These are phyloP conservation scores for Plantago coronopus DNA, from an alignment of 305 asterid species.

Conservation along the genomic window DNA sequence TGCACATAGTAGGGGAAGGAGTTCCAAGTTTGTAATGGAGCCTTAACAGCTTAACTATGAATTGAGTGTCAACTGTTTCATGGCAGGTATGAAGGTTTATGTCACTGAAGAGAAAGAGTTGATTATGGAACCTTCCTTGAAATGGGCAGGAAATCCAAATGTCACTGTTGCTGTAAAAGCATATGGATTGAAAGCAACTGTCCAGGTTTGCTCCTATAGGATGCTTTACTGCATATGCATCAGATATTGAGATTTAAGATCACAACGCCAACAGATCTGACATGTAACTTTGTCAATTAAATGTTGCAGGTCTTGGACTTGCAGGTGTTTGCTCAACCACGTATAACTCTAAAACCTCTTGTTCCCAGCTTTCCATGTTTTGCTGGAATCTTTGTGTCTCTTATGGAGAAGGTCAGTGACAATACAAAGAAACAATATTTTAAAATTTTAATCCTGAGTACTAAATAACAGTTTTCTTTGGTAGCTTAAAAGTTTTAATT, in stretches of 20 bases:
- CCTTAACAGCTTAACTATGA: background rate
- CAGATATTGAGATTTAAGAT: constrained; percentile 6
- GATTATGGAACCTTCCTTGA: constrained; percentile 93
- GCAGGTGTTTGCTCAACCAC: constrained; percentile 93
- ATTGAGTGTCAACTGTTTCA: background rate
- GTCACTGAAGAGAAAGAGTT: constrained; percentile 74
- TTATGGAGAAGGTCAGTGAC: constrained; percentile 81
- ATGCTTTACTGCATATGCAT: constrained; percentile 14
- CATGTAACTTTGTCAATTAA: constrained; percentile 11
- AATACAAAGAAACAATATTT: background rate
- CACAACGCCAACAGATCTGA: background rate
- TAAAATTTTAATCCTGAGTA: background rate
- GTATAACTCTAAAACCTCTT: constrained; percentile 92
- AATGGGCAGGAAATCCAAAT: constrained; percentile 99
- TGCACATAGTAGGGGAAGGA: background rate
- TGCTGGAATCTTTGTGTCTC: constrained; percentile 71
- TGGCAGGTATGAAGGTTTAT: constrained; percentile 62
- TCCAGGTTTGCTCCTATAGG: constrained; percentile 52
- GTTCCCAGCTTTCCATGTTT: constrained; percentile 99
- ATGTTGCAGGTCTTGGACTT: constrained; percentile 76
- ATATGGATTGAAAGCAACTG: constrained; percentile 82
- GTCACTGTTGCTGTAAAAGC: constrained; percentile 70
- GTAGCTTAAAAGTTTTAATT: constrained; percentile 11
- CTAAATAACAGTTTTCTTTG: background rate
- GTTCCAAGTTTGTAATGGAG: background rate